Conservation (phyloP, 768 basidiomycete genomes). For the Calocera viscosa region DNA sequence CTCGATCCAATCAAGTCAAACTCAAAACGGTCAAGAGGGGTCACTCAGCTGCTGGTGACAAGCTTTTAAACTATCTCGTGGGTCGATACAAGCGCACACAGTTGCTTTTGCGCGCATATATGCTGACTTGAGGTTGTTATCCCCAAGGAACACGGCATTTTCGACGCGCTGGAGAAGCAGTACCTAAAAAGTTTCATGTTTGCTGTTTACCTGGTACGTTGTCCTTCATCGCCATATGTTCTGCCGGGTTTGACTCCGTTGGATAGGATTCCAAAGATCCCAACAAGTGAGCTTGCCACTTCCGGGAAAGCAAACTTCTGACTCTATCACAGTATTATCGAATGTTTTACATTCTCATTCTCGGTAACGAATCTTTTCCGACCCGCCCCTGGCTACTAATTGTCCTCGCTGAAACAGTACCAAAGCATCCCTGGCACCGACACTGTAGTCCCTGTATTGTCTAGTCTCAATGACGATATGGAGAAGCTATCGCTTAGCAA, state of each 20-base stretch:
- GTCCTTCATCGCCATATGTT: constrained; percentile 7
- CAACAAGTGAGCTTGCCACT: constrained; percentile 45
- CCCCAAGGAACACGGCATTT: constrained; percentile 70
- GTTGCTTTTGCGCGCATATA: constrained; percentile 13
- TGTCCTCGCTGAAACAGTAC: constrained; percentile 41
- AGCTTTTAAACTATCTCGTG: constrained; percentile 68
- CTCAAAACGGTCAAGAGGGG: constrained; percentile 65
- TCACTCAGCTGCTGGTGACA: constrained; percentile 71
- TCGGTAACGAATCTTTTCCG: constrained; percentile 33
- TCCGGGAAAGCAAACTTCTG: not conserved
- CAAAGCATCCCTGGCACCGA: constrained; percentile 50
- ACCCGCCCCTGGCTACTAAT: not conserved
- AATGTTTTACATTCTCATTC: constrained; percentile 83
- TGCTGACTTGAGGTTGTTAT: not conserved
- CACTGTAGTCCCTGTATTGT: constrained; percentile 55
- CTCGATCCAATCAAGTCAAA: constrained; percentile 36
- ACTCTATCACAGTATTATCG: constrained; percentile 48
- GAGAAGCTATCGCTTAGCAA: constrained; percentile 37
- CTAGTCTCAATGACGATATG: constrained; percentile 44
- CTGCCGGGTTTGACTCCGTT: not conserved
- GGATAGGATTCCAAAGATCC: constrained; percentile 70
- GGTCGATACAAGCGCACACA: constrained; percentile 20
- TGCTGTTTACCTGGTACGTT: constrained; percentile 62
- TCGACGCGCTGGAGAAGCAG: constrained; percentile 71
- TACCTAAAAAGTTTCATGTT: constrained; percentile 79